A percentile compares a stretch with the other conserved stretches of the same genome.
Evolutionary conservation across 2,329 filamentous ascomycete genomes (phyloP).

Genomic region (Septoria petroselini): DNA sequence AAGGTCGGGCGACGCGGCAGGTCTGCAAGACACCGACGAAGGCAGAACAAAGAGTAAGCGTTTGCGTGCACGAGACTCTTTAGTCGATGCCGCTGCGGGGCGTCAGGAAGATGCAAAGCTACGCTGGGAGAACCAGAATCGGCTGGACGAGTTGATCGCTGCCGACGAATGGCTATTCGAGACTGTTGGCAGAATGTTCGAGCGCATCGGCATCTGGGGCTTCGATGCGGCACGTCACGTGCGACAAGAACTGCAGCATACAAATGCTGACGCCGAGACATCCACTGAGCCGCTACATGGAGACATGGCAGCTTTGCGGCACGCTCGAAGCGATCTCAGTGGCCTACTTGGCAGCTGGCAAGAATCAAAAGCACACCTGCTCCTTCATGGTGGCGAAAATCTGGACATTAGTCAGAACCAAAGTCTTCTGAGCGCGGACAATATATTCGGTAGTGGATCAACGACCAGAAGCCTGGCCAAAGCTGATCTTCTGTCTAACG

Average conservation of each 20-base stretch:
- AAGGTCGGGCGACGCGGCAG: conserved; percentile 59
- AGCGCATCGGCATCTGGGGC: conserved; percentile 49
- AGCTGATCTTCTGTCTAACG: conserved; percentile 26
- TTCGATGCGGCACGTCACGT: conserved; percentile 33
- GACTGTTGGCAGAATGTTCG: conserved; percentile 52
- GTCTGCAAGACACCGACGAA: conserved; percentile 57
- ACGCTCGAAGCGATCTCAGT: conserved; percentile 28
- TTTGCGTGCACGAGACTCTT: conserved; percentile 58
- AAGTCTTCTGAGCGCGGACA: conserved; percentile 14
- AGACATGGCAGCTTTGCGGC: conserved; percentile 14
- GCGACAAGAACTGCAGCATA: conserved; percentile 30
- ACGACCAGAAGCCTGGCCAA: conserved; percentile 21
- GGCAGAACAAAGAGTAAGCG: conserved; percentile 59
- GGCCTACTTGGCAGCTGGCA: conserved; percentile 32
- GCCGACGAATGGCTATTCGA: conserved; percentile 59
- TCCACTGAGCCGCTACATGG: not conserved
- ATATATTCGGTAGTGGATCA: conserved; percentile 17
- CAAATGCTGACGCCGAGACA: conserved; percentile 1
- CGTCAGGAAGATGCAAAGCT: conserved; percentile 48
- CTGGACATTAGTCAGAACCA: conserved; percentile 27
- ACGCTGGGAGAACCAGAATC: conserved; percentile 54
- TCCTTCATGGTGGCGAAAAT: conserved; percentile 31
- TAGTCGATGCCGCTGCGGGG: conserved; percentile 47
- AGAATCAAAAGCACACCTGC: conserved; percentile 30
- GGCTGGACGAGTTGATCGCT: conserved; percentile 52